Percentiles rank a stretch among this genome's conserved stretches.
Evolutionary conservation across 805 yeast genomes (phyloP).

Genomic region (Yarrowia sp.): DNA sequence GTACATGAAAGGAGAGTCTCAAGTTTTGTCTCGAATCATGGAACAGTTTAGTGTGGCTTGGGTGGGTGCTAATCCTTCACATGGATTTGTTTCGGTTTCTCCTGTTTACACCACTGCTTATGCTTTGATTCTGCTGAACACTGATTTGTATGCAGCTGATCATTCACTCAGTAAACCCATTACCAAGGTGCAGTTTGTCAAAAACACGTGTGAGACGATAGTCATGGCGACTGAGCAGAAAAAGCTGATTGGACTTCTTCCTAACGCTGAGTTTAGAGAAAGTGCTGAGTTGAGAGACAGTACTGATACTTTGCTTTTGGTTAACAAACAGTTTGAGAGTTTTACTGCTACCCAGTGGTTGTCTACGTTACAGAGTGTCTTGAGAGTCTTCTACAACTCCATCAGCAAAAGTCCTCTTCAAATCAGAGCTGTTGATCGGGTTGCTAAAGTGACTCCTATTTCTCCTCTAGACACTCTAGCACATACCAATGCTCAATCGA

Average conservation of each 20-base stretch:
- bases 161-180: slow-evolving; percentile 38
- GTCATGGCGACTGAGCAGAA: slow-evolving; percentile 30
- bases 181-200: slow-evolving; percentile 47
- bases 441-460: background rate
- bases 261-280: background rate
- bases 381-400: slow-evolving; percentile 33
- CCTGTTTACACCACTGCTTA: slow-evolving; percentile 71
- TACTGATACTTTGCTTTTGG: slow-evolving; percentile 30
- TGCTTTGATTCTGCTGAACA: slow-evolving; percentile 68
- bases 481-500: background rate
- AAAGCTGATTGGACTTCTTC: slow-evolving; percentile 30
- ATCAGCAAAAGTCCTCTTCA: slow-evolving; percentile 34
- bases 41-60: slow-evolving; percentile 67
- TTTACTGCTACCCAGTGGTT: slow-evolving; percentile 34
- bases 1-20: slow-evolving; percentile 81
- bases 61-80: slow-evolving; percentile 48
- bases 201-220: slow-evolving; percentile 52
- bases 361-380: slow-evolving; percentile 32
- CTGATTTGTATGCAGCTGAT: slow-evolving; percentile 66
- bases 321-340: slow-evolving; percentile 27
- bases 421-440: slow-evolving; percentile 18
- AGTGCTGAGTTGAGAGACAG: background rate
- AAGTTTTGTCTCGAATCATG: slow-evolving; percentile 70
- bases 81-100: slow-evolving; percentile 50
- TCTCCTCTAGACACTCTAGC: background rate